These are phyloP conservation scores for Solanum clarkiae DNA, from an alignment of 257 asterid species.

Conservation along the genomic window DNA sequence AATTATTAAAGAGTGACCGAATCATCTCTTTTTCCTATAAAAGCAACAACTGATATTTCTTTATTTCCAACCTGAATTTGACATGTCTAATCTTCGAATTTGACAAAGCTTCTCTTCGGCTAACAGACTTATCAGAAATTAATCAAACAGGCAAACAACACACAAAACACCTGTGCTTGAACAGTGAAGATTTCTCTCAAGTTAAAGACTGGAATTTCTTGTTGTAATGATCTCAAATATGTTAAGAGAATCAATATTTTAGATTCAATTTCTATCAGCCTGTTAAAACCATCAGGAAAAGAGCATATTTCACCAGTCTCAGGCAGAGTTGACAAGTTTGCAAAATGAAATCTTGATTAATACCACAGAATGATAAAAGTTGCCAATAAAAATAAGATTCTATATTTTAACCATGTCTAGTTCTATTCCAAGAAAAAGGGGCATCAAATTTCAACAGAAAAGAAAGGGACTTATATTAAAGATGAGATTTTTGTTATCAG, in stretches of 20 bases:
- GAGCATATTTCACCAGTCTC: not conserved
- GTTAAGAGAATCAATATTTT: not conserved
- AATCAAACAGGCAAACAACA: not conserved
- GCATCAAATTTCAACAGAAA: not conserved
- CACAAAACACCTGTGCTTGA: not conserved
- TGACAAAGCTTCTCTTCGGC: too few species aligned
- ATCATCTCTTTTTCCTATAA: too few species aligned
- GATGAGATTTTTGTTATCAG: constrained; percentile 64
- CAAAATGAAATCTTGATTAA: not conserved
- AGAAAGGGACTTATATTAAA: constrained; percentile 44
- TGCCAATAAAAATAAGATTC: not conserved
- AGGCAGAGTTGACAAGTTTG: too few species aligned
- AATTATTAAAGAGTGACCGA: too few species aligned
- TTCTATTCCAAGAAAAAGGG: not conserved
- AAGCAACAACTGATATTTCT: too few species aligned
- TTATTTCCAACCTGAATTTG: too few species aligned
- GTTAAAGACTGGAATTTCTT: not conserved
- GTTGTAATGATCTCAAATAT: not conserved
- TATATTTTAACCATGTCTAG: not conserved
- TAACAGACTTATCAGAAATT: not conserved
- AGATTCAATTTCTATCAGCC: not conserved
- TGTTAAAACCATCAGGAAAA: not conserved
- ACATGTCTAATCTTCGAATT: too few species aligned
- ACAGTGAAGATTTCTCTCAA: not conserved
- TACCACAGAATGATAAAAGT: not conserved